These are phyloP conservation scores for Chlorencoelia australis DNA, from an alignment of 2,329 filamentous ascomycete species.

Conservation along the genomic window DNA sequence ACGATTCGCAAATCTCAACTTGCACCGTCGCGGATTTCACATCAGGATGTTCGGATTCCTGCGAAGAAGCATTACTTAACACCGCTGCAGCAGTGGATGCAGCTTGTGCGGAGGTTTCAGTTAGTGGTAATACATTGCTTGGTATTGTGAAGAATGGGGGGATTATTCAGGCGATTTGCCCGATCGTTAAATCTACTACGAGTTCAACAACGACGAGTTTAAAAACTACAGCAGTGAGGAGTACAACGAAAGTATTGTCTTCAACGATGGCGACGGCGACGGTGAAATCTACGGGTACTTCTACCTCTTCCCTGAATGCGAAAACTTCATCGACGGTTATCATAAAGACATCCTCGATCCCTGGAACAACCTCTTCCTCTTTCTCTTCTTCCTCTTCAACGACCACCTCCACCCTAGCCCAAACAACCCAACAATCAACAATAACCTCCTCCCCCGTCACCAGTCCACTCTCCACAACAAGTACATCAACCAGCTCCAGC, in stretches of 20 bases:
- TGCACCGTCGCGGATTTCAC: constrained; percentile 23
- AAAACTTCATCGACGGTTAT: neutral
- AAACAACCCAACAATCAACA: neutral
- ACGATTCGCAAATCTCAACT: constrained; percentile 19
- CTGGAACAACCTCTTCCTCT: neutral
- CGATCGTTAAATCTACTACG: constrained; percentile 9
- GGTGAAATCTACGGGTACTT: constrained; percentile 4
- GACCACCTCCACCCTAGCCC: neutral
- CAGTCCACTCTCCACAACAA: neutral
- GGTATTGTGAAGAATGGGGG: constrained; percentile 23
- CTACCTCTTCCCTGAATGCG: neutral
- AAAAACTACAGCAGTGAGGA: constrained; percentile 4
- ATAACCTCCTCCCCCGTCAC: neutral
- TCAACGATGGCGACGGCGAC: constrained; percentile 4
- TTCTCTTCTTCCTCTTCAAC: neutral
- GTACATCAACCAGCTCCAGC: neutral
- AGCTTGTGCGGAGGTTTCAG: constrained; percentile 15
- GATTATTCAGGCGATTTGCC: constrained; percentile 23
- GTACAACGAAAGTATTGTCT: constrained; percentile 3
- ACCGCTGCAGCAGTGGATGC: constrained; percentile 13
- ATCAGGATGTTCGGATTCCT: constrained; percentile 19
- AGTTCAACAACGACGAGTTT: too few relatives aligned
- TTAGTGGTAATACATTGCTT: constrained; percentile 19
- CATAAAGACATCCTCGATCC: neutral
- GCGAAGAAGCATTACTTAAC: constrained; percentile 14